phyloP scores from a whole-genome alignment of 2,329 filamentous ascomycete genomes.

The Chaetomium olivaceum region DNA sequence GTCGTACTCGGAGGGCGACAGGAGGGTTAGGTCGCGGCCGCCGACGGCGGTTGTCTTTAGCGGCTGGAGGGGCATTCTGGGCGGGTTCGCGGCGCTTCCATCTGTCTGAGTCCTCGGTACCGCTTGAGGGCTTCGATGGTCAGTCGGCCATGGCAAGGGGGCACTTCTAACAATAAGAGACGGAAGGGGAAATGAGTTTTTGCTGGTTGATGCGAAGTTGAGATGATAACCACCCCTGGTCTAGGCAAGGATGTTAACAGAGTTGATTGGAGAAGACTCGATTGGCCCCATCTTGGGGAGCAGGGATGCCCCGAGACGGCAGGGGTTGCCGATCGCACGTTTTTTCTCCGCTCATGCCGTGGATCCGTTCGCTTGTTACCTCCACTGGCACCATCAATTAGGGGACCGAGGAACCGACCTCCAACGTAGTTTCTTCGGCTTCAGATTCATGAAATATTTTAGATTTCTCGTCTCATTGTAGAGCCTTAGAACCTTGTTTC shows the following conservation, averaged over 20 bases:
- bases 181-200: conserved; percentile 1
- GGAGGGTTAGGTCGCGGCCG: conserved; percentile 47
- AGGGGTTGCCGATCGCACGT: background rate
- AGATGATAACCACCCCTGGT: conserved; percentile 8
- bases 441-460: no score
- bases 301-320: background rate
- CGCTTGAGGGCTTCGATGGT: background rate
- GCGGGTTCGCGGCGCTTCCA: conserved; percentile 2
- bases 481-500: background rate
- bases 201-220: conserved; percentile 6
- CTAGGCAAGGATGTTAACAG: background rate
- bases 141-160: conserved; percentile 15
- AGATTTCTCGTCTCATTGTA: background rate
- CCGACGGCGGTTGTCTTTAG: conserved; percentile 35
- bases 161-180: background rate
- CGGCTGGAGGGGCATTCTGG: conserved; percentile 36
- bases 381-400: no score
- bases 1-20: conserved; percentile 66
- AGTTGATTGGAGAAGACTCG: conserved; percentile 12
- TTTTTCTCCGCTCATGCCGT: background rate
- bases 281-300: background rate
- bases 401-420: background rate
- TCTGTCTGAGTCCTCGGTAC: background rate
- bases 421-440: background rate
- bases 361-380: background rate